A percentile compares a stretch with the other conserved stretches of the same genome.
Conservation (phyloP, 305 asterid genomes). For the Fraxinus baroniana region DNA sequence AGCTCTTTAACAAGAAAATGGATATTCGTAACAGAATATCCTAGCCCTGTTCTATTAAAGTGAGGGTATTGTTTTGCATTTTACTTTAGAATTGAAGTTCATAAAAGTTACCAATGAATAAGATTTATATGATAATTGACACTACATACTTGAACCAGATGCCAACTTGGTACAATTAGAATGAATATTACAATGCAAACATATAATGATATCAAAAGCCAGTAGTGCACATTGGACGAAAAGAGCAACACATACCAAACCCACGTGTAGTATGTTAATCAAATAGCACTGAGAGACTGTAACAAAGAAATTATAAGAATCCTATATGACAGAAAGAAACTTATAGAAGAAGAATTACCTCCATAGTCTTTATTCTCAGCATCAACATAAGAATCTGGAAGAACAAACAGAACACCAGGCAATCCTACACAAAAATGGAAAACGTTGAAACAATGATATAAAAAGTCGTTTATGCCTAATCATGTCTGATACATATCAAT, state of each 20-base stretch:
- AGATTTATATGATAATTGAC: not conserved
- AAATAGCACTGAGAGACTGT: not conserved
- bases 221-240: not conserved
- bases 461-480: not conserved
- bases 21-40: not conserved
- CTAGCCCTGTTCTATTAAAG: not conserved
- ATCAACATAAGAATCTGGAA: constrained; percentile 96
- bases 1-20: not conserved
- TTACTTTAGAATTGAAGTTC: not conserved
- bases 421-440: constrained; percentile 47
- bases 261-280: constrained; percentile 7
- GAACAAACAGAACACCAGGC: constrained; percentile 95
- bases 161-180: not conserved
- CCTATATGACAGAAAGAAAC: not conserved
- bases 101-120: not conserved
- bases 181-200: not conserved
- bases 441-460: not conserved
- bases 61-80: not conserved
- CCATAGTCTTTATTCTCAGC: constrained; percentile 96
- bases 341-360: constrained; percentile 41
- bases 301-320: not conserved
- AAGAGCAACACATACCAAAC: constrained; percentile 7
- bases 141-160: not conserved
- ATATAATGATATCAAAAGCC: not conserved
- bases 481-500: not conserved